phyloP scores from a whole-genome alignment of 306 rosid genomes.

The Rosa lucieae region DNA sequence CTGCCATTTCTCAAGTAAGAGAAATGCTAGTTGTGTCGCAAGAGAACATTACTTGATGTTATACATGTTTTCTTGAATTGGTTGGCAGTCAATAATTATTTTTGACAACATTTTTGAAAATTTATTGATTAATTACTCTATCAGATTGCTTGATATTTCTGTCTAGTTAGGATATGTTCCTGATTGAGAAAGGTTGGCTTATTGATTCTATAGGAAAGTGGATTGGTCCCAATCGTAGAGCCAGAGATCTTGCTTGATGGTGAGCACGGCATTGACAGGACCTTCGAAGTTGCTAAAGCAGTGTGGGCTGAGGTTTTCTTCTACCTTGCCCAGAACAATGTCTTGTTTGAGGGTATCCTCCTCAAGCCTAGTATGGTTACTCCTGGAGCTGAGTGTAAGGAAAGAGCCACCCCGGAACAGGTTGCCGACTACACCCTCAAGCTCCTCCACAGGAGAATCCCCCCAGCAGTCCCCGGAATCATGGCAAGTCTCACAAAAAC shows the following conservation, averaged over 20 bases:
- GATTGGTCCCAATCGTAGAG: constrained; percentile 93
- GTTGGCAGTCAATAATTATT: neutral
- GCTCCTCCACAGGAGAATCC: constrained; percentile 82
- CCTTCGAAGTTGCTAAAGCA: constrained; percentile 72
- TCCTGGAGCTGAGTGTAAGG: constrained; percentile 88
- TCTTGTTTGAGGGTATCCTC: constrained; percentile 83
- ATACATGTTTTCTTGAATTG: neutral
- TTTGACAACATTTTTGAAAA: neutral
- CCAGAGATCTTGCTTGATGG: constrained; percentile 99
- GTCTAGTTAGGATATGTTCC: constrained; percentile 12
- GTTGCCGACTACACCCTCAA: constrained; percentile 85
- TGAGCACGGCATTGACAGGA: constrained; percentile 81
- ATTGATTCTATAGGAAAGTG: constrained; percentile 48
- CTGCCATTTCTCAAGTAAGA: constrained; percentile 84
- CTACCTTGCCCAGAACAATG: constrained; percentile 93
- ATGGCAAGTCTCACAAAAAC: constrained; percentile 54
- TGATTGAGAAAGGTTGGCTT: constrained; percentile 11
- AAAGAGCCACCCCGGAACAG: constrained; percentile 64
- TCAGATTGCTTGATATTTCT: neutral
- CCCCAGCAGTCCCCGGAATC: constrained; percentile 96
- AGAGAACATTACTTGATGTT: neutral
- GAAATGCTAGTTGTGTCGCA: neutral
- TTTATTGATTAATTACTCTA: neutral
- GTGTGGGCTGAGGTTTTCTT: constrained; percentile 97
- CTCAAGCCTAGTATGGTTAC: constrained; percentile 99